A percentile compares a stretch with the other conserved stretches of the same genome.
phyloP scores from a whole-genome alignment of 1,139 yeast genomes.

The Starmera stellimalicola region DNA sequence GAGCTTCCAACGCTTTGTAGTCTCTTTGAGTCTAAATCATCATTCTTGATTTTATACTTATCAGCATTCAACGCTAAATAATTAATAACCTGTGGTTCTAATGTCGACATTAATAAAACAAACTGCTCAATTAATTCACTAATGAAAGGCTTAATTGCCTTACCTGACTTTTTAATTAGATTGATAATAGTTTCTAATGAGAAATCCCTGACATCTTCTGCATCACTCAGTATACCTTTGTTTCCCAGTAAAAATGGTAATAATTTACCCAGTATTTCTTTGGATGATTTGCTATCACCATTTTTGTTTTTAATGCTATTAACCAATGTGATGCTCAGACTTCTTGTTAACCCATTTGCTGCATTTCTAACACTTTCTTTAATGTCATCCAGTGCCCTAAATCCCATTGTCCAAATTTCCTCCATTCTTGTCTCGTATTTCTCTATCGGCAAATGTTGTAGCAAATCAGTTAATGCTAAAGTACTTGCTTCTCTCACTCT shows the following conservation, averaged over 20 bases:
- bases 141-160: constrained; percentile 55
- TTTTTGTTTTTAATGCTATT: constrained; percentile 38
- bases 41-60: constrained; percentile 65
- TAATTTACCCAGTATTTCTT: constrained; percentile 45
- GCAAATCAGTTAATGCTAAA: constrained; percentile 59
- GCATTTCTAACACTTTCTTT: constrained; percentile 88
- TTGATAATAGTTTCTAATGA: constrained; percentile 67
- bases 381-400: constrained; percentile 87
- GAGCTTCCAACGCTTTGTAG: constrained; percentile 67
- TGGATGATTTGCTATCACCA: constrained; percentile 34
- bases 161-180: constrained; percentile 54
- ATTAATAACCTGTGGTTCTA: constrained; percentile 87
- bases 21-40: constrained; percentile 71
- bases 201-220: constrained; percentile 74
- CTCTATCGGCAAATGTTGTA: constrained; percentile 50
- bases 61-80: constrained; percentile 83
- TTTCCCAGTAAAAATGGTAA: constrained; percentile 76
- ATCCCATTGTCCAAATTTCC: constrained; percentile 80
- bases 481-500: constrained; percentile 87
- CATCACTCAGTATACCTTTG: constrained; percentile 74
- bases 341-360: constrained; percentile 60
- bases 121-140: constrained; percentile 64
- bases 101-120: constrained; percentile 64
- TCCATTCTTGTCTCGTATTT: constrained; percentile 47
- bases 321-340: constrained; percentile 55